Conservation (phyloP, 2,329 filamentous ascomycete genomes). For the Hortaea werneckii region DNA sequence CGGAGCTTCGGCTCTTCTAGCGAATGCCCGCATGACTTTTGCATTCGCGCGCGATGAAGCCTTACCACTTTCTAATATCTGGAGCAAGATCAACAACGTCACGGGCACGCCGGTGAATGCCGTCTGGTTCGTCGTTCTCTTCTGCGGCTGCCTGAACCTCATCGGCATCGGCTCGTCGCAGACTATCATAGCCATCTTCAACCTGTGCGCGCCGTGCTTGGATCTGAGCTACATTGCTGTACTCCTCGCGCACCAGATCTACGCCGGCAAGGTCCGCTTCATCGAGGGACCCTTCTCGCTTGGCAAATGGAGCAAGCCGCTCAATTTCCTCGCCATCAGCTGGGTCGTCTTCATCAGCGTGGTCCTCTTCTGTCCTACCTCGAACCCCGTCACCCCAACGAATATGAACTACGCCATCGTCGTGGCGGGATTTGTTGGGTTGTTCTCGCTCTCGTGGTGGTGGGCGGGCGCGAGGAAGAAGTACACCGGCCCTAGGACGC, state of each 20-base stretch:
- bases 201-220: constrained; percentile 36
- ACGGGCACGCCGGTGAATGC: constrained; percentile 53
- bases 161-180: constrained; percentile 43
- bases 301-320: constrained; percentile 47
- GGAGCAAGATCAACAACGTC: constrained; percentile 35
- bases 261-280: constrained; percentile 43
- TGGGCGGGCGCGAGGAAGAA: constrained; percentile 33
- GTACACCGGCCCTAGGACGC: constrained; percentile 51
- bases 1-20: constrained; percentile 53
- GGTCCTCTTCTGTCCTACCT: constrained; percentile 44
- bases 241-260: constrained; percentile 46
- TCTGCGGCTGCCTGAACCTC: constrained; percentile 42
- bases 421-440: constrained; percentile 39
- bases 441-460: constrained; percentile 38
- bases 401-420: constrained; percentile 42
- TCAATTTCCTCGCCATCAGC: constrained; percentile 47
- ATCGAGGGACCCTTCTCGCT: constrained; percentile 29
- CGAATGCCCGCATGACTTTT: constrained; percentile 39
- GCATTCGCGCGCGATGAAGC: constrained; percentile 33
- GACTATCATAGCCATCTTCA: constrained; percentile 42
- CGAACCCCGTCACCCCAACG: constrained; percentile 31
- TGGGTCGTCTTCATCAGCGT: constrained; percentile 56
- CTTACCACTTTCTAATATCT: constrained; percentile 27
- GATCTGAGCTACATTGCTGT: constrained; percentile 50
- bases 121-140: constrained; percentile 54